Conservation (phyloP, 169 alveolate genomes). For the Cryptosporidium viatorum region DNA sequence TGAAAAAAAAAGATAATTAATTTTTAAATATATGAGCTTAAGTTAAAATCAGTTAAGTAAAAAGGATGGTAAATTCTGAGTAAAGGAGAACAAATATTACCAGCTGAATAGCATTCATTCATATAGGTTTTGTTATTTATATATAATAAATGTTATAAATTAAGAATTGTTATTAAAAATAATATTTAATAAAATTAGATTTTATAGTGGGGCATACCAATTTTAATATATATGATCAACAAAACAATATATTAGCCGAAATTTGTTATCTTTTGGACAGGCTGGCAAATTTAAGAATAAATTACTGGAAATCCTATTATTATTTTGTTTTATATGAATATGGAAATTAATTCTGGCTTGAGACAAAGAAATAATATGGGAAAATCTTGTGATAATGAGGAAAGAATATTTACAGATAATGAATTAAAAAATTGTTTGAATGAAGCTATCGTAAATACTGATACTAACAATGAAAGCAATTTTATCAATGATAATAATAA, state of each 20-base stretch:
- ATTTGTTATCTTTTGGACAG: not conserved
- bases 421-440: not conserved
- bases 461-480: not conserved
- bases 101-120: not conserved
- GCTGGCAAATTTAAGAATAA: too few species aligned
- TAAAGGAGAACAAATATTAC: too few species aligned
- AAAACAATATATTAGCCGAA: too few species aligned
- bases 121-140: not conserved
- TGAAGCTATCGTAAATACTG: not conserved
- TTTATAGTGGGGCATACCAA: not conserved
- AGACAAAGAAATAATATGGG: not conserved
- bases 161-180: too few species aligned
- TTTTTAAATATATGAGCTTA: not conserved
- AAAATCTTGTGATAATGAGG: not conserved
- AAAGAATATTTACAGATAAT: not conserved
- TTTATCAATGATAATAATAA: not conserved
- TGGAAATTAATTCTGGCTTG: not conserved
- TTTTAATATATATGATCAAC: too few species aligned
- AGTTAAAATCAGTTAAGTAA: not conserved
- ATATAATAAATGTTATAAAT: not conserved
- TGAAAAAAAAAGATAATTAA: not conserved
- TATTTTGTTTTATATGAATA: too few species aligned
- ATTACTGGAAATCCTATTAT: not conserved
- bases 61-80: not conserved
- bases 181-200: too few species aligned